Base-by-base conservation (phyloP, 2,329 filamentous ascomycete species). In the Immersiporthe knoxdaviesiana region DNA sequence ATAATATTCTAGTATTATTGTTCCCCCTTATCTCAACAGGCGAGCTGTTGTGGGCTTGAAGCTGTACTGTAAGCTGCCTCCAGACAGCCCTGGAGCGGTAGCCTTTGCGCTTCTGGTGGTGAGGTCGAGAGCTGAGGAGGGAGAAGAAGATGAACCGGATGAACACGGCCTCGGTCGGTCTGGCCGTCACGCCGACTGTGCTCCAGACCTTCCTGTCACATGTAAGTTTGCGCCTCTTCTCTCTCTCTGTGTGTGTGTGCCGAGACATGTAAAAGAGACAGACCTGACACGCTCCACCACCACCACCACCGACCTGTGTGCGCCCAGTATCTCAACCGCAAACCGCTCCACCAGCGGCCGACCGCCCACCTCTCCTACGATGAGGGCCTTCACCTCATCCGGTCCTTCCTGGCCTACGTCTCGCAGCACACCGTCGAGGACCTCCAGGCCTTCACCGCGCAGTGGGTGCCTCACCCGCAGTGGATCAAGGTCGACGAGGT, bases 311-410 rank as follows among this genome's bases (percentile, higher is more conserved):
- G n/a, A 35, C 8, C 35, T 35, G 35, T 41, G 37, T 10, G 44
- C n/a, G n/a, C n/a, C 44, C 62, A 96, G 91, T 97, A 96, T 79
- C 84, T 97, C 71, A 91, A 97, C 76, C 90, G 92, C 72, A 92
- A 91, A 76, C 87, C 89, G 1, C 84, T 91, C 39, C 89, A 86
- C 71, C 84, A 94, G 73, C 94, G 94, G 72, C 95, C 95, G 0
- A 97, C 93, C 1, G 92, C 92, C 1, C 93, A 97, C 78, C 89
- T 99, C 68, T 94, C 94, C 66, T 99, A 99, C 81, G 92, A 98
- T 77, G 92, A 97, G 81, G 95, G 94, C 50, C 86, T 99, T 18
- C 89, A 93, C 72, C 85, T 99, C 64, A 91, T 98, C 74, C 92
- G 94, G 63, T 88, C 91, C 47, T 98, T 99, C 79, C 87, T 99